Evolutionary conservation across 148 eudicot species (phyloP).

Genomic region (Tetragonia tetragonoides): DNA sequence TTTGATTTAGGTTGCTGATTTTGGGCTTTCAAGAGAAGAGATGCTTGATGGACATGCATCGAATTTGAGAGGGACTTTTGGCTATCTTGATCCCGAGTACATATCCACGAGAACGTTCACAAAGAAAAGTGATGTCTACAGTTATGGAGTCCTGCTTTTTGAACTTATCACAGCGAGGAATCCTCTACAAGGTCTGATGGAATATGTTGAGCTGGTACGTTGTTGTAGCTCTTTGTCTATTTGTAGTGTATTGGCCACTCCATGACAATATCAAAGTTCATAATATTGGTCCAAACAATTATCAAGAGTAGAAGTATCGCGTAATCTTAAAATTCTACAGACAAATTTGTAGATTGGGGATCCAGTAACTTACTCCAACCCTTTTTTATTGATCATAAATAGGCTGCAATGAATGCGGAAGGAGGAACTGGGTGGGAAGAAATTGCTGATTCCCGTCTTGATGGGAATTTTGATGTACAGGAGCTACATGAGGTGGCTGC

Average conservation of each 20-base stretch:
- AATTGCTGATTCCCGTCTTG: slow-evolving; percentile 69
- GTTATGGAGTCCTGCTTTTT: slow-evolving; percentile 88
- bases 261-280: background rate
- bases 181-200: slow-evolving; percentile 91
- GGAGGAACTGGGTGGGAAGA: slow-evolving; percentile 96
- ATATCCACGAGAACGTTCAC: slow-evolving; percentile 84
- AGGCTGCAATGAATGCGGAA: slow-evolving; percentile 89
- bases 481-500: slow-evolving; percentile 80
- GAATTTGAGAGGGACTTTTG: slow-evolving; percentile 84
- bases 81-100: slow-evolving; percentile 96
- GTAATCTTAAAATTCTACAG: too few relatives aligned
- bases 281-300: too few relatives aligned
- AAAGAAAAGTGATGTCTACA: slow-evolving; percentile 92
- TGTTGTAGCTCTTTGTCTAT: background rate
- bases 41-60: slow-evolving; percentile 54
- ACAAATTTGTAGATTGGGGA: too few relatives aligned
- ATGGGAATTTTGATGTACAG: slow-evolving; percentile 56
- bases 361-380: background rate
- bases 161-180: slow-evolving; percentile 91
- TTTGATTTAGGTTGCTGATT: slow-evolving; percentile 75
- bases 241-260: background rate
- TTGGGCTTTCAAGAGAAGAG: slow-evolving; percentile 96
- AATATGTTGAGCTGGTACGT: slow-evolving; percentile 84
- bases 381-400: slow-evolving; percentile 15
- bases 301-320: too few relatives aligned